Conservation (phyloP, 2,329 filamentous ascomycete species). For the Pestalotiopsis sp. region DNA sequence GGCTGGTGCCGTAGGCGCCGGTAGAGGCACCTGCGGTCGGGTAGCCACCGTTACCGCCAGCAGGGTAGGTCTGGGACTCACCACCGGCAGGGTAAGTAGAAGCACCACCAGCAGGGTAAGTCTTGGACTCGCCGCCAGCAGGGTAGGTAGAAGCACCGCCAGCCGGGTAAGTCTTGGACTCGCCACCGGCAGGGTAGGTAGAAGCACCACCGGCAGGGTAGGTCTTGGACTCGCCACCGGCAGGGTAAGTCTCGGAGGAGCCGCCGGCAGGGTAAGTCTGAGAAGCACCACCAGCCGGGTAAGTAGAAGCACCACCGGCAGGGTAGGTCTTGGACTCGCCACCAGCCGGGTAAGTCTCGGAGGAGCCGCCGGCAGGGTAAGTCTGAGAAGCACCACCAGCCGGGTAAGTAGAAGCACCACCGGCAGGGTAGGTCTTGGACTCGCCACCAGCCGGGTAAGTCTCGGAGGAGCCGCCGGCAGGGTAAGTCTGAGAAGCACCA, state of each 20-base stretch:
- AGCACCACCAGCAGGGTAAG: not conserved
- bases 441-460: not conserved
- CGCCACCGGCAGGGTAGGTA: not conserved
- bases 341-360: not conserved
- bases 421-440: not conserved
- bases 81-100: not conserved
- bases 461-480: not conserved
- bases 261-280: too few species aligned
- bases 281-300: slow-evolving; percentile 4
- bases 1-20: not conserved
- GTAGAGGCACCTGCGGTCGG: not conserved
- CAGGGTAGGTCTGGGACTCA: not conserved
- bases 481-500: not conserved
- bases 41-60: not conserved
- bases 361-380: not conserved
- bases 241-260: not conserved
- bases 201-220: not conserved
- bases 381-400: not conserved
- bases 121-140: not conserved
- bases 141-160: not conserved
- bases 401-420: not conserved
- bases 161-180: not conserved
- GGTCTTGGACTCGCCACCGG: not conserved
- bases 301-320: slow-evolving; percentile 6
- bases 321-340: slow-evolving; percentile 5